Conservation (phyloP, 106 monocot species). For the Xerophyta viscosa region DNA sequence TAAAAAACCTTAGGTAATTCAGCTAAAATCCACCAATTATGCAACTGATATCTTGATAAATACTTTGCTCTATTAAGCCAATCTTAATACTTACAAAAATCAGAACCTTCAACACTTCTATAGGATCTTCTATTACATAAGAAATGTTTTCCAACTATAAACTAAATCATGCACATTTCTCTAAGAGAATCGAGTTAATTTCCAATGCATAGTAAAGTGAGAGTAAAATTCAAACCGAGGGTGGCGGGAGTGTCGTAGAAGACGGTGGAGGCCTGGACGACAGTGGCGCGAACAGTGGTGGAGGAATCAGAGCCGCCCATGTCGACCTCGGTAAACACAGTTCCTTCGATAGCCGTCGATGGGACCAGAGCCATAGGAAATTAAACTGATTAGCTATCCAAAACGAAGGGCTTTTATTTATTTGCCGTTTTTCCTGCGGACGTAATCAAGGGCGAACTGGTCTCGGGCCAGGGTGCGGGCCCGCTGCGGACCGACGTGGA, state of each 20-base stretch:
- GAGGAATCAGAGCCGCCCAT: constrained; percentile 65
- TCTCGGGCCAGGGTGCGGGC: constrained; percentile 61
- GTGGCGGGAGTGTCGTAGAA: constrained; percentile 92
- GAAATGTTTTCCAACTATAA: too few relatives aligned
- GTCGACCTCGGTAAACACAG: constrained; percentile 65
- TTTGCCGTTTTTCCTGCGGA: constrained; percentile 56
- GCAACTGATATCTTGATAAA: too few relatives aligned
- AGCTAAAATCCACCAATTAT: too few relatives aligned
- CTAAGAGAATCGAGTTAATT: too few relatives aligned
- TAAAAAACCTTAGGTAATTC: too few relatives aligned
- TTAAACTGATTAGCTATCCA: neutral
- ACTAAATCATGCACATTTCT: too few relatives aligned
- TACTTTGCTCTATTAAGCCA: too few relatives aligned
- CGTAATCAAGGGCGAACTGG: constrained; percentile 43
- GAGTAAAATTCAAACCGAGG: constrained; percentile 29
- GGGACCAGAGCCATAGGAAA: constrained; percentile 48
- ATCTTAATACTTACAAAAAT: too few relatives aligned
- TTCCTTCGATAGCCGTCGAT: constrained; percentile 29
- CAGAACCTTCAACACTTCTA: too few relatives aligned
- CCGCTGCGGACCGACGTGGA: constrained; percentile 53
- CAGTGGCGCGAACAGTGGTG: constrained; percentile 63
- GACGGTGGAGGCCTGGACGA: constrained; percentile 90
- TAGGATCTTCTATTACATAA: too few relatives aligned
- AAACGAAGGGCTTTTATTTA: neutral
- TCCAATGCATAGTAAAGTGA: too few relatives aligned